Base-by-base conservation (phyloP, 352 stramenopile species). In the Globisporangium viniferum region DNA sequence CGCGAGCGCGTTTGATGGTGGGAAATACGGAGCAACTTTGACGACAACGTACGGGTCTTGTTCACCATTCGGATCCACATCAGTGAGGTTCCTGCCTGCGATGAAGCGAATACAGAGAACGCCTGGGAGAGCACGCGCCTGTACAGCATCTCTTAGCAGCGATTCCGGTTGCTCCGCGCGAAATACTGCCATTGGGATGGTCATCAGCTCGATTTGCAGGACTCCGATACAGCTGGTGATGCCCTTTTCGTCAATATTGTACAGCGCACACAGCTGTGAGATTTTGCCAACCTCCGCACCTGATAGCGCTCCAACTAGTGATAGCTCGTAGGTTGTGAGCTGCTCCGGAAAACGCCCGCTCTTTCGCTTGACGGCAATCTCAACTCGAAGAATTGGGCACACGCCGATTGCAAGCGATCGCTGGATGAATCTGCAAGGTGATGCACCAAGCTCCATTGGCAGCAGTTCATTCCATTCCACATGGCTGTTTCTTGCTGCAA, bases 31-130 rank as follows among this genome's bases (percentile, higher is more conserved):
- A 22, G 66, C 41, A 12, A 77, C 31, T 39, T 75, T 72, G 5
- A 63, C 59, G 12, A 82, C 66, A 3, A 84, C 64, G 39, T 86
- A 88, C 18, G 80, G 80, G 39, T 88, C 80, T 66, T 88, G 80
- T 10, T 86, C 77, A 7, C 78, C 80, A n/a, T 81, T 76, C 0
- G 66, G 70, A 54, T 88, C 77, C 1, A 86, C 80, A 15, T 88
- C 72, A 3, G 68, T 59, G n/a, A 88, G 68, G 55, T 88, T 86
- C 24, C 80, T 62, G 2, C 69, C 80, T 0, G 74, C 64, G n/a
- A 84, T 66, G 51, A 82, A 78, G 3, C 80, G 77, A 33, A 88
- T 31, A 7, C 73, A 83, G 2, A 88, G 51, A 29, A 80, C 71
- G 0, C 77, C 80, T 7, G 77, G 64, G 1, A 81, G 3, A 20